A percentile compares a stretch with the other conserved stretches of the same genome.
Conservation (phyloP, 345 rosid species). For the Euphorbia tirucalli region DNA sequence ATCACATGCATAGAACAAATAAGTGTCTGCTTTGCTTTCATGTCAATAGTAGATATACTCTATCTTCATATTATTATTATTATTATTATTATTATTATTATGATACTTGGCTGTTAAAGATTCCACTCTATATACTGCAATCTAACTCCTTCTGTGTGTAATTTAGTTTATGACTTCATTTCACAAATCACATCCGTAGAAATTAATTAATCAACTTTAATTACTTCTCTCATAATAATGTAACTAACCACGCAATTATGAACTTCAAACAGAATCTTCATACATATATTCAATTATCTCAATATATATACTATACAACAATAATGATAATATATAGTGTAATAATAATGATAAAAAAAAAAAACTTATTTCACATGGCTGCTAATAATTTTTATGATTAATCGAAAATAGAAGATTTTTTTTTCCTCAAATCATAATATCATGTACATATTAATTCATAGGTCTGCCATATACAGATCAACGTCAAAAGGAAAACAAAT, state of each 20-base stretch:
- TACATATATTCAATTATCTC: constrained; percentile 8
- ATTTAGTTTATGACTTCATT: constrained; percentile 12
- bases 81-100: not conserved
- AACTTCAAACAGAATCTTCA: constrained; percentile 11
- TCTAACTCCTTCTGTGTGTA: constrained; percentile 13
- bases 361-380: constrained; percentile 31
- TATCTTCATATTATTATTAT: not conserved
- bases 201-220: not conserved
- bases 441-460: constrained; percentile 26
- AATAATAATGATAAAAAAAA: not conserved
- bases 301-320: not conserved
- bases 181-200: not conserved
- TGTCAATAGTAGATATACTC: not conserved
- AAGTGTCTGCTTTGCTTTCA: not conserved
- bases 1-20: not conserved
- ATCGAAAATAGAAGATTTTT: constrained; percentile 7
- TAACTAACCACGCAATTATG: not conserved
- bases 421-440: constrained; percentile 21
- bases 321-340: too few relatives aligned
- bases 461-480: constrained; percentile 28
- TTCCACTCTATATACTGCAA: constrained; percentile 9
- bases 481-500: constrained; percentile 22
- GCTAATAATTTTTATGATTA: constrained; percentile 3
- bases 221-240: too few relatives aligned
- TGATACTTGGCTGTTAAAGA: constrained; percentile 1